A percentile compares a stretch with the other conserved stretches of the same genome.
Evolutionary conservation across 495 filamentous ascomycete genomes (phyloP).

Genomic region (Penicillium canariense): DNA sequence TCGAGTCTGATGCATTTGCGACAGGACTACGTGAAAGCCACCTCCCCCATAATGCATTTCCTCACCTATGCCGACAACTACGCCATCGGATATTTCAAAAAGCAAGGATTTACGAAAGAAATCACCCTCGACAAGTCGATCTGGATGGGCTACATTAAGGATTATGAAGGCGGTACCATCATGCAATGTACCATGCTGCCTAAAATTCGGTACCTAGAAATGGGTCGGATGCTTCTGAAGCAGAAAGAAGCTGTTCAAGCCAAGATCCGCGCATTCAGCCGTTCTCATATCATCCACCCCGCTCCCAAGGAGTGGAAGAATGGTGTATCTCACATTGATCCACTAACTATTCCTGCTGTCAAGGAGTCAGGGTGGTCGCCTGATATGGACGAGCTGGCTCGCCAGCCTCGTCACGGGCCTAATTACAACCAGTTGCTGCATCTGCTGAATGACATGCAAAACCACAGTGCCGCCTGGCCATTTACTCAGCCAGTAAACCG

Average conservation of each 20-base stretch:
- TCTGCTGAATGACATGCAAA: constrained; percentile 93
- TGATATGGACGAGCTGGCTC: constrained; percentile 95
- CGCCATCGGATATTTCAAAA: constrained; percentile 98
- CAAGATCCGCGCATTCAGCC: constrained; percentile 90
- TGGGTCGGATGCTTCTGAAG: constrained; percentile 91
- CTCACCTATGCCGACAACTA: constrained; percentile 99
- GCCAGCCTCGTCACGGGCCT: constrained; percentile 94
- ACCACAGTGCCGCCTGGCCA: constrained; percentile 87
- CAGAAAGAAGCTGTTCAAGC: constrained; percentile 93
- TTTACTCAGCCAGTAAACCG: constrained; percentile 92
- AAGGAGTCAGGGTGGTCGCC: constrained; percentile 90
- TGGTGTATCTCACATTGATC: constrained; percentile 67
- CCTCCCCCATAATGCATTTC: constrained; percentile 96
- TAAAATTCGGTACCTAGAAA: constrained; percentile 88
- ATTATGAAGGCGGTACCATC: constrained; percentile 97
- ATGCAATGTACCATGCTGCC: constrained; percentile 99
- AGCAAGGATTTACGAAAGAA: constrained; percentile 98
- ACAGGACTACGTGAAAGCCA: constrained; percentile 93
- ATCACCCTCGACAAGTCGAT: constrained; percentile 85
- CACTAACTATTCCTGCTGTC: constrained; percentile 77
- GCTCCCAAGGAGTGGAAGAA: constrained; percentile 85
- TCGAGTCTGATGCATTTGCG: constrained; percentile 12
- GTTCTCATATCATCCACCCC: constrained; percentile 80
- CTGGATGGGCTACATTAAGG: constrained; percentile 99
- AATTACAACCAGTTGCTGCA: constrained; percentile 93